A percentile compares a stretch with the other conserved stretches of the same genome.
phyloP scores from a whole-genome alignment of 2,329 filamentous ascomycete genomes.

The Dothideomycetes sp. region DNA sequence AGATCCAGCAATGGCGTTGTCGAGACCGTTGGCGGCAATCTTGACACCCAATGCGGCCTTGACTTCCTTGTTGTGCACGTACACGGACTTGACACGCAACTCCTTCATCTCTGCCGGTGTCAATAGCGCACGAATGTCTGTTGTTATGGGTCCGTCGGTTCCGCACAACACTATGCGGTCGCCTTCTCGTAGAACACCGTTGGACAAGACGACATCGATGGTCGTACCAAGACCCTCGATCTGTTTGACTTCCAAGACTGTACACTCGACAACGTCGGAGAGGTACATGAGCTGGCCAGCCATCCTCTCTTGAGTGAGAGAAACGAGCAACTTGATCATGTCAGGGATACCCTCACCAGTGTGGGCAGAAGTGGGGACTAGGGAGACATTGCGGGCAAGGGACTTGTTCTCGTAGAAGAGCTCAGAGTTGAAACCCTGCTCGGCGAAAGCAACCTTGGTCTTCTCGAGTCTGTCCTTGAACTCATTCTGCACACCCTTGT shows the following conservation, averaged over 20 bases:
- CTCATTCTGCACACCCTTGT: conserved; percentile 85
- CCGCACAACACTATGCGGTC: conserved; percentile 92
- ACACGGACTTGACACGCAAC: conserved; percentile 85
- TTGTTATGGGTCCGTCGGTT: conserved; percentile 90
- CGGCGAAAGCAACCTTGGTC: conserved; percentile 87
- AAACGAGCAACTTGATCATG: conserved; percentile 90
- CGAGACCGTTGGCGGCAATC: conserved; percentile 91
- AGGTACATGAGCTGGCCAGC: conserved; percentile 96
- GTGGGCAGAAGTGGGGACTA: conserved; percentile 92
- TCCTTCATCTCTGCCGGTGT: conserved; percentile 91
- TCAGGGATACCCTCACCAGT: conserved; percentile 99
- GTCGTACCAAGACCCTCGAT: conserved; percentile 98
- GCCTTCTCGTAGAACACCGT: conserved; percentile 88
- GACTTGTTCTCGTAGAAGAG: conserved; percentile 97
- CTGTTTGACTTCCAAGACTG: conserved; percentile 96
- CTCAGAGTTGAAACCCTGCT: conserved; percentile 97
- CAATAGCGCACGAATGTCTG: conserved; percentile 86
- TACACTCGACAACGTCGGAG: conserved; percentile 93
- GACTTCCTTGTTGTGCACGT: conserved; percentile 98
- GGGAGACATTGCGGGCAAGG: conserved; percentile 87
- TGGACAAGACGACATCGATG: conserved; percentile 92
- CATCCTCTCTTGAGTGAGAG: conserved; percentile 94
- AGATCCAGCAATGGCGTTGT: conserved; percentile 92
- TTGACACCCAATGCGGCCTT: conserved; percentile 98
- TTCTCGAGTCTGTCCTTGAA: conserved; percentile 82